These are phyloP conservation scores for Torulaspora pretoriensis DNA, from an alignment of 1,139 yeast genomes.

Conservation along the genomic window DNA sequence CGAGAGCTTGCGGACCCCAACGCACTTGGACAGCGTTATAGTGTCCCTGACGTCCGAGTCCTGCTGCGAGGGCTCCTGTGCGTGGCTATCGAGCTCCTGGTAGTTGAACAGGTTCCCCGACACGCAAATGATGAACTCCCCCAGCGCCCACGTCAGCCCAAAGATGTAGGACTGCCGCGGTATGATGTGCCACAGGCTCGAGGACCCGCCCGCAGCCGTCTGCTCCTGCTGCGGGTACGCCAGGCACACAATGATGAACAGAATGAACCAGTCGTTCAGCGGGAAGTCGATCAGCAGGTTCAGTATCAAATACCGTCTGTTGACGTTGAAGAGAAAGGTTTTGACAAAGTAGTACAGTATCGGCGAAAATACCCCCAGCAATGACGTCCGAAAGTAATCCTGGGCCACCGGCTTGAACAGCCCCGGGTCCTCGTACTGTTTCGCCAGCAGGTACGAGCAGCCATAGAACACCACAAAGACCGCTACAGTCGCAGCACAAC, in stretches of 20 bases:
- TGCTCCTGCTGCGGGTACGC: constrained; percentile 35
- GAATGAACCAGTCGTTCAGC: constrained; percentile 34
- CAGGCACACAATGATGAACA: constrained; percentile 32
- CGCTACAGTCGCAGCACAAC: constrained; percentile 14
- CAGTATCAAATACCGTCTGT: constrained; percentile 20
- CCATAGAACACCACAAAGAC: constrained; percentile 23
- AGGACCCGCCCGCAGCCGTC: background rate
- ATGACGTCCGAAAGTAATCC: constrained; percentile 36
- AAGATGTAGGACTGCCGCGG: constrained; percentile 36
- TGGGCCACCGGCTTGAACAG: constrained; percentile 37
- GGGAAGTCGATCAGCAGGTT: constrained; percentile 32
- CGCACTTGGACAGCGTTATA: constrained; percentile 33
- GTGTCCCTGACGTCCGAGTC: constrained; percentile 19
- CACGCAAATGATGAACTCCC: constrained; percentile 31
- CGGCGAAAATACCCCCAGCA: constrained; percentile 37
- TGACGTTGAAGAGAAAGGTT: constrained; percentile 26
- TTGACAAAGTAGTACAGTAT: constrained; percentile 31
- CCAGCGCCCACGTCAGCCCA: constrained; percentile 36
- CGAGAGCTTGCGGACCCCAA: constrained; percentile 29
- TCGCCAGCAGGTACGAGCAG: constrained; percentile 24
- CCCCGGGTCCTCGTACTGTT: constrained; percentile 29
- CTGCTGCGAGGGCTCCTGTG: background rate
- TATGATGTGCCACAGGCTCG: constrained; percentile 33
- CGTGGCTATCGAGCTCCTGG: constrained; percentile 25
- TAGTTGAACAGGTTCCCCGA: constrained; percentile 26